A percentile compares a stretch with the other conserved stretches of the same genome.
Conservation (phyloP, 2,329 filamentous ascomycete species). For the Cercospora zeae-maydis region DNA sequence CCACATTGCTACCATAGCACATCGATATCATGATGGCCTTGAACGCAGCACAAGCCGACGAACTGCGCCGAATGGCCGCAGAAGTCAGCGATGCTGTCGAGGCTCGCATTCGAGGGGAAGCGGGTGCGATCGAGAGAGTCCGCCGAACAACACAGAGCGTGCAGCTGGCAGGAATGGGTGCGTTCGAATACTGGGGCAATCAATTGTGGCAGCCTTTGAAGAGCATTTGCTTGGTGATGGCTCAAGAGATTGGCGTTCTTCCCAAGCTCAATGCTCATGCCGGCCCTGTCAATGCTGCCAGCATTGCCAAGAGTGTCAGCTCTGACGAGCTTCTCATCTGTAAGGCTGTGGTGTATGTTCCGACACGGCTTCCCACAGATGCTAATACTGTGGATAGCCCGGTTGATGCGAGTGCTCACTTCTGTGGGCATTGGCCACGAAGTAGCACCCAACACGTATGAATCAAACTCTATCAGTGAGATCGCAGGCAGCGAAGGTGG, state of each 20-base stretch:
- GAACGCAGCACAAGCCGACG: constrained; percentile 3
- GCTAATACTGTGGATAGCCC: constrained; percentile 3
- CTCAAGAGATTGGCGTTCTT: constrained; percentile 11
- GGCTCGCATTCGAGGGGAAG: constrained; percentile 11
- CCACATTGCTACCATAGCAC: neutral
- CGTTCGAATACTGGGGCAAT: constrained; percentile 12
- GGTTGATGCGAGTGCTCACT: constrained; percentile 16
- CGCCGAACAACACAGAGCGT: constrained; percentile 10
- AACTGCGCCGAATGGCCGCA: constrained; percentile 5
- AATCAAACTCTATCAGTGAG: constrained; percentile 8
- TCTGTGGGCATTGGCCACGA: constrained; percentile 7
- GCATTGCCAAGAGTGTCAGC: neutral
- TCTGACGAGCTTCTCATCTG: constrained; percentile 7
- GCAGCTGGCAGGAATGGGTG: constrained; percentile 10
- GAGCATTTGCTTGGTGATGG: constrained; percentile 16
- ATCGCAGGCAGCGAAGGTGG: constrained; percentile 10
- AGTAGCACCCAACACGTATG: constrained; percentile 8
- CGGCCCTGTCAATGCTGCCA: neutral
- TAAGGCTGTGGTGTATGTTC: neutral
- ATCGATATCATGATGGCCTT: constrained; percentile 4
- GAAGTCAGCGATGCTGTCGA: constrained; percentile 12
- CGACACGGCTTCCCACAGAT: neutral
- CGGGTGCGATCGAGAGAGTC: constrained; percentile 8
- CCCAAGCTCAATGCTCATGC: constrained; percentile 6
- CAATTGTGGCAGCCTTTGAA: constrained; percentile 11